Conservation (phyloP, 768 basidiomycete species). For the Leccinum arenicola region DNA sequence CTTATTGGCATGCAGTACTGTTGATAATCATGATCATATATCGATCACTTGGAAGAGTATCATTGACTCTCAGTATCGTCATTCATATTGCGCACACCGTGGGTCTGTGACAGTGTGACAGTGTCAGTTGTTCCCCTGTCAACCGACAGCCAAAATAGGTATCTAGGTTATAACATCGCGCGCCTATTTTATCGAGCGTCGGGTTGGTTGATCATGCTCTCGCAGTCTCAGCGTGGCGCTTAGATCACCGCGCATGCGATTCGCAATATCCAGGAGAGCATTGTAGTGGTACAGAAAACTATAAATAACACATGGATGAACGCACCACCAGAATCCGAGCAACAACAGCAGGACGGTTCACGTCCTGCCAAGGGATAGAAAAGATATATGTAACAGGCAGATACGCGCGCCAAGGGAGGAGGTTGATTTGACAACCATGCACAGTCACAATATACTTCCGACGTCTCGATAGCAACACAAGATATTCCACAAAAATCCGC, state of each 20-base stretch:
- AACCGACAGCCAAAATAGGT: not conserved
- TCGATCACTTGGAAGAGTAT: constrained; percentile 14
- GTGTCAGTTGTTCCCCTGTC: not conserved
- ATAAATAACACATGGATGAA: constrained; percentile 35
- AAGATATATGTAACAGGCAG: constrained; percentile 30
- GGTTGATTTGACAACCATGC: constrained; percentile 18
- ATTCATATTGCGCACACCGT: constrained; percentile 1
- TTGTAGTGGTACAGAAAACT: constrained; percentile 34
- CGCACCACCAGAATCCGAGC: constrained; percentile 26
- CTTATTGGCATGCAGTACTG: constrained; percentile 14
- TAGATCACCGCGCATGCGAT: constrained; percentile 9
- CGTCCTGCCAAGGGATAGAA: constrained; percentile 27
- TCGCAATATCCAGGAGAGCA: constrained; percentile 20
- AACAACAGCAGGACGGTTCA: constrained; percentile 20
- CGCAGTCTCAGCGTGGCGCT: not conserved
- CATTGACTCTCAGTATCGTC: not conserved
- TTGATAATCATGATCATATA: constrained; percentile 10
- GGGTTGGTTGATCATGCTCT: not conserved
- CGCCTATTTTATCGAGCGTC: constrained; percentile 12
- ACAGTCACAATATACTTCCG: constrained; percentile 31
- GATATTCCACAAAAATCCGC: constrained; percentile 33
- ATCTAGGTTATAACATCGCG: constrained; percentile 13
- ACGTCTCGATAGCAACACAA: constrained; percentile 28
- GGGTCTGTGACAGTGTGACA: not conserved
- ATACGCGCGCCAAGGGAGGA: constrained; percentile 7